Evolutionary conservation across 345 rosid species (phyloP), one percentile per base, ranked within the genome.

Genomic region (Dimocarpus longan): DNA sequence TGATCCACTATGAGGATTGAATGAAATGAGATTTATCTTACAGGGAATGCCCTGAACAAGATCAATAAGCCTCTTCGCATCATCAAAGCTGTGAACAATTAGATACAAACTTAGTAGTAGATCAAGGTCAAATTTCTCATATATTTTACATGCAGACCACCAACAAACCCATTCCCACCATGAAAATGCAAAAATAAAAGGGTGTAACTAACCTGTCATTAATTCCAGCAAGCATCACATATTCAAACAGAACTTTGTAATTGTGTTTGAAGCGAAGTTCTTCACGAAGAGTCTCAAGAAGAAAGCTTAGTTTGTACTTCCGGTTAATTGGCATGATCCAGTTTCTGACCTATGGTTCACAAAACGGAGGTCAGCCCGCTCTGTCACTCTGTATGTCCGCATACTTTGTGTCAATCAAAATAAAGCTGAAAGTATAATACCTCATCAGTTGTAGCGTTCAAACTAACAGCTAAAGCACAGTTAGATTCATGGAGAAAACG

Each of bases 361-460:
- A 62, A 78, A 65, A 43, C 22, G 15, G 66, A 70, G 21, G 40
- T 74, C 74, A 80, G 28, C 64, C 79, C 44, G 64, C 22, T 65
- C 11, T 10, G 18, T 65, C 71, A 63, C 54, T 22, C 15, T 56
- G 59, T 62, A 37, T 4, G n/a, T 18, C 24, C n/a, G 12, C 28
- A 19, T 70, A 21, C 22, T 18, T 5, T 68, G 11, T 19, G 56
- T 2, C 46, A 63, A 59, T 28, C 72, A 75, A 71, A 76, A 65
- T 10, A 70, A 12, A 28, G 32, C 64, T 21, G 76, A 59, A 54
- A 76, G 82, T 76, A 68, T 77, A 18, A n/a, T 75, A 92, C 98
- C 97, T 93, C 97, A 85, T 92, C 99, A 7, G 98, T 95, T 37
- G 98, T 93, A 22, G 98, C 98, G 85, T 93, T 95, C 75, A 93